Evolutionary conservation across 2,329 filamentous ascomycete genomes (phyloP), one percentile per base, ranked within the genome.

Genomic region (Lachnellula willkommii): DNA sequence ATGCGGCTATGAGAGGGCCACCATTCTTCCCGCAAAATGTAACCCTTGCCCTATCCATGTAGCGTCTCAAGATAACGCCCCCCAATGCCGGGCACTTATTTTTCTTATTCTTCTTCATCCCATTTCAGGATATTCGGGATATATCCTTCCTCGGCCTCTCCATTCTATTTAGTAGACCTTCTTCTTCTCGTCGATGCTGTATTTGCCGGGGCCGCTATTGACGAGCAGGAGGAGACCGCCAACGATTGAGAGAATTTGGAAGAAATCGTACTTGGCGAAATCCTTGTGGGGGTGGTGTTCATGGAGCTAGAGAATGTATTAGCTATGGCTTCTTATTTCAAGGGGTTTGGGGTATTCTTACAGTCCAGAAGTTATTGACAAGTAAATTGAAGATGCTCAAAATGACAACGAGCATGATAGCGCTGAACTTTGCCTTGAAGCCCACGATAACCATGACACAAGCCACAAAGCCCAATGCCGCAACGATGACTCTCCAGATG

Each of bases 221-320:
- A 97, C 92, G 64, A 99, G 84, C 64, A 99, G 86, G 56, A 99
- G 82, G 56, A 99, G 89, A 73, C 94, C 94, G 63, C 94, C 94
- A 64, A 97, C 93, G 72, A 99, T 99, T 52, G 94, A 99, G 54
- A 99, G 81, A 68, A 97, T 96, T 80, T 99, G 94, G 86, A 99
- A 99, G 81, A 99, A 99, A 74, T 99, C 94, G 83, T 99, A 99
- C 79, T 99, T 99, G 80, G 94, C 94, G 72, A 99, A 99, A 75
- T 99, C 94, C 84, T 97, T 97, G 82, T 97, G 93, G 49, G 94
- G 94, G 79, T 99, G 94, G 78, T 95, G 89, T 65, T 93, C 88
- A 78, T 97, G 93, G 65, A 99, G 90, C 89, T 95, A 64, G 20
- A 26, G 54, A 51, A 47, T 48, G 52, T 11, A 59, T 65, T 72